Conservation (phyloP, 805 yeast species). For the Cephaloascus fragrans region DNA sequence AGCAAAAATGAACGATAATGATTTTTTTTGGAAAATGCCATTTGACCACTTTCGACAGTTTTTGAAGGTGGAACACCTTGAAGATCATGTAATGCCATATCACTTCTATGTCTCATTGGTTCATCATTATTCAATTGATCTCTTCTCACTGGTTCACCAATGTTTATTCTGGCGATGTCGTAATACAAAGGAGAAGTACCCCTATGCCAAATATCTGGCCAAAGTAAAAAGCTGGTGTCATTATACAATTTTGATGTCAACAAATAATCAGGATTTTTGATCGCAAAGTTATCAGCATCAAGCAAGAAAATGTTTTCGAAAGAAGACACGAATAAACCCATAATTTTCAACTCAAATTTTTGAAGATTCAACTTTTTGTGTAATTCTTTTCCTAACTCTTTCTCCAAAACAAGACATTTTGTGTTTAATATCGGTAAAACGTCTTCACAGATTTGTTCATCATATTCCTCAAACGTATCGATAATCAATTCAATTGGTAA, state of each 20-base stretch:
- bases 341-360: constrained; percentile 18
- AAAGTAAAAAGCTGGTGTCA: constrained; percentile 16
- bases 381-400: constrained; percentile 13
- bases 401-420: constrained; percentile 16
- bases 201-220: constrained; percentile 28
- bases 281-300: constrained; percentile 24
- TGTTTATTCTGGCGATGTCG: constrained; percentile 17
- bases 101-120: constrained; percentile 12
- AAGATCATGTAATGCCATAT: constrained; percentile 19
- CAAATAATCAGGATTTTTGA: constrained; percentile 18
- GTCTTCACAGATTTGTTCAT: constrained; percentile 16
- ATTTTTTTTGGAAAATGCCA: constrained; percentile 21
- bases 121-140: constrained; percentile 18
- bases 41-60: constrained; percentile 25
- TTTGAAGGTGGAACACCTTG: constrained; percentile 18
- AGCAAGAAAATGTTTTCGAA: constrained; percentile 21
- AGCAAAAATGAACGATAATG: constrained; percentile 21
- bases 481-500: constrained; percentile 25
- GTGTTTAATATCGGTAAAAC: constrained; percentile 16
- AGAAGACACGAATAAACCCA: constrained; percentile 21
- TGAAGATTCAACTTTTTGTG: constrained; percentile 8
- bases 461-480: constrained; percentile 14
- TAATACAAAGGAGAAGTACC: constrained; percentile 21
- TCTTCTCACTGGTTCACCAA: constrained; percentile 19
- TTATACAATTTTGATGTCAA: constrained; percentile 37